These are phyloP conservation scores for Multifurca ochricompacta DNA, from an alignment of 768 basidiomycete genomes.

Conservation along the genomic window DNA sequence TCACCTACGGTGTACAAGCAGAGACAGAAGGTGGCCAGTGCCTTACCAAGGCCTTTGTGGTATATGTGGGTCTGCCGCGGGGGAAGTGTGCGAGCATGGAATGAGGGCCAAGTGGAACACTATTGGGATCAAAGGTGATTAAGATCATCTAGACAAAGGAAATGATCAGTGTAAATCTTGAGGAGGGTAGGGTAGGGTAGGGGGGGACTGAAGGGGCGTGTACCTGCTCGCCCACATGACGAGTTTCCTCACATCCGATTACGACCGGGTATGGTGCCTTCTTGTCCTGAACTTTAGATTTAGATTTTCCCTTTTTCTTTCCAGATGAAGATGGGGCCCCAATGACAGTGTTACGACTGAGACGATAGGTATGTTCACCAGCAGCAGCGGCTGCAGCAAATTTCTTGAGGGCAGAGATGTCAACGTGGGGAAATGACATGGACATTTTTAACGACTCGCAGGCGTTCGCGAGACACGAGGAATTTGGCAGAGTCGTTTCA, in stretches of 20 bases:
- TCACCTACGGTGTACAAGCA: background rate
- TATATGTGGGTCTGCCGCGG: constrained; percentile 24
- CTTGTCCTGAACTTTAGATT: constrained; percentile 16
- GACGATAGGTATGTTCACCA: constrained; percentile 21
- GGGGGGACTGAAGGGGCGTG: constrained; percentile 7
- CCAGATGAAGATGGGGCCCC: constrained; percentile 3
- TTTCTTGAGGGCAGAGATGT: constrained; percentile 24
- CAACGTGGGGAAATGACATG: constrained; percentile 26
- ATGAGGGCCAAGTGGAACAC: constrained; percentile 26
- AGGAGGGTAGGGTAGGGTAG: background rate
- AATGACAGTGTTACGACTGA: constrained; percentile 7
- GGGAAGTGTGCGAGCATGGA: constrained; percentile 29
- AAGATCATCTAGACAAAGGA: constrained; percentile 24
- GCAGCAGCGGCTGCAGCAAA: constrained; percentile 26
- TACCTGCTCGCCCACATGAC: constrained; percentile 28
- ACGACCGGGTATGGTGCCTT: constrained; percentile 21
- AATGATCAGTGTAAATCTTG: background rate
- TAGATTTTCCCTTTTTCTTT: constrained; percentile 9
- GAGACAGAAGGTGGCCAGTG: background rate
- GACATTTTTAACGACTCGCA: constrained; percentile 9
- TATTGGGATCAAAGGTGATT: constrained; percentile 25
- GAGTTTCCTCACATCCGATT: constrained; percentile 23
- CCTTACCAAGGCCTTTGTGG: constrained; percentile 28
- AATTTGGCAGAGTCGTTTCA: background rate
- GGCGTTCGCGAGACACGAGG: background rate